A percentile compares a stretch with the other conserved stretches of the same genome.
Evolutionary conservation across 331 rosid species (phyloP).

Genomic region (Quercus lobata): DNA sequence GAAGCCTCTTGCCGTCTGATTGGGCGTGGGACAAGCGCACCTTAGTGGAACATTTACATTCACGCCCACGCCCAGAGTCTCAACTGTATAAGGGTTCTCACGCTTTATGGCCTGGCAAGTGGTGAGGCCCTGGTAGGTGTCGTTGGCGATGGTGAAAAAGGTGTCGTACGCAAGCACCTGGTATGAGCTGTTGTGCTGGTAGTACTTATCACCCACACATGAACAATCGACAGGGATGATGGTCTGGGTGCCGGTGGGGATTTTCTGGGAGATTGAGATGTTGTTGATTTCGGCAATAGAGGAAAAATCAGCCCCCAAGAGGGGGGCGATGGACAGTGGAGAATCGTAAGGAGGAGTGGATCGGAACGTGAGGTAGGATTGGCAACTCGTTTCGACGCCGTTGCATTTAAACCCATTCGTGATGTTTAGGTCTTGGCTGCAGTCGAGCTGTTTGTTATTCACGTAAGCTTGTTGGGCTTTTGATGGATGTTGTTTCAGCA

Average conservation of each 20-base stretch:
- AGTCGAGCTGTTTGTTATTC: background rate
- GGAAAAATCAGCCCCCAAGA: background rate
- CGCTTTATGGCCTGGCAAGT: constrained; percentile 51
- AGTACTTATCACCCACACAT: constrained; percentile 26
- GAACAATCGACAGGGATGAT: constrained; percentile 53
- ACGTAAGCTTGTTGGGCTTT: constrained; percentile 28
- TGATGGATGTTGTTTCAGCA: background rate
- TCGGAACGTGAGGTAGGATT: constrained; percentile 31
- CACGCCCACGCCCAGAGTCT: constrained; percentile 5
- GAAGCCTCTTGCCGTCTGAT: constrained; percentile 37
- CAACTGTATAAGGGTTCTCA: constrained; percentile 16
- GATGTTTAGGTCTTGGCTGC: constrained; percentile 1
- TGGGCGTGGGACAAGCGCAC: constrained; percentile 59
- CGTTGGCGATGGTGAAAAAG: constrained; percentile 40
- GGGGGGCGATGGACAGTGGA: constrained; percentile 10
- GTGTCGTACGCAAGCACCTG: constrained; percentile 16
- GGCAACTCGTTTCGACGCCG: constrained; percentile 5
- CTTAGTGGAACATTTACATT: constrained; percentile 44
- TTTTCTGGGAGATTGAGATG: constrained; percentile 30
- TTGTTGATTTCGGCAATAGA: constrained; percentile 32
- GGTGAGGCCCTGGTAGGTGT: background rate
- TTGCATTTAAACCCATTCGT: constrained; percentile 28
- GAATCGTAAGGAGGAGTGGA: constrained; percentile 22
- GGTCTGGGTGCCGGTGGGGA: constrained; percentile 26
- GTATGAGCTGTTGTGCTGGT: constrained; percentile 49